Percentiles rank a stretch among this genome's conserved stretches.
Conservation (phyloP, 2,329 filamentous ascomycete species). For the Aspergillus hortae region DNA sequence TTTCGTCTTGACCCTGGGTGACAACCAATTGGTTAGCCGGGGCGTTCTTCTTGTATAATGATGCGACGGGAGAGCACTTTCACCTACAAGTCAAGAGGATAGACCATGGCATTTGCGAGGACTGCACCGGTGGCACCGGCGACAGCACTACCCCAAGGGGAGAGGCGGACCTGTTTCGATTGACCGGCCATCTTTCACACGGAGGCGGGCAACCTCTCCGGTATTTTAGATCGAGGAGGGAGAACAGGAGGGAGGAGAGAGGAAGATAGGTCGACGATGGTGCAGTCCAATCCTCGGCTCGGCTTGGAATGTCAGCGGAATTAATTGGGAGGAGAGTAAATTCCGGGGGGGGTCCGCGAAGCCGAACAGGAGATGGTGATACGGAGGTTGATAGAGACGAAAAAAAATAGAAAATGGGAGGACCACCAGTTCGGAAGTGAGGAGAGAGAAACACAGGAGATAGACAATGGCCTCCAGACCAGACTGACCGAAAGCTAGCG, state of each 20-base stretch:
- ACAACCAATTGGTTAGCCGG: slow-evolving; percentile 14
- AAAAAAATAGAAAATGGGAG: slow-evolving; percentile 6
- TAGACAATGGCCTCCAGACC: background rate
- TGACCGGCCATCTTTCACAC: slow-evolving; percentile 48
- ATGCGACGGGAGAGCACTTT: background rate
- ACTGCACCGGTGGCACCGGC: slow-evolving; percentile 92
- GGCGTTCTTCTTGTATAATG: background rate
- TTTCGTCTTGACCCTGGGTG: slow-evolving; percentile 81
- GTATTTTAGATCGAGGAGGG: background rate
- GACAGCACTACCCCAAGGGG: slow-evolving; percentile 89
- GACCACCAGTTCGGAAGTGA: background rate
- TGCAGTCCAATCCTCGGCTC: background rate
- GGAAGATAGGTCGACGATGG: background rate
- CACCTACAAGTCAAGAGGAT: slow-evolving; percentile 91
- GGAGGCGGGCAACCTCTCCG: background rate
- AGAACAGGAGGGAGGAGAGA: background rate
- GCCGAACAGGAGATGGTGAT: background rate
- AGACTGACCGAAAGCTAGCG: background rate
- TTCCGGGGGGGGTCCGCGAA: slow-evolving; percentile 4
- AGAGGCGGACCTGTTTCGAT: slow-evolving; percentile 65
- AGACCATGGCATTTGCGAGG: slow-evolving; percentile 90
- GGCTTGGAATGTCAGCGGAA: slow-evolving; percentile 2
- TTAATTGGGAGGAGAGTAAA: slow-evolving; percentile 6
- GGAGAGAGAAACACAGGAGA: background rate
- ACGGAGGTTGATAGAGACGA: background rate